Evolutionary conservation across 352 stramenopile genomes (phyloP), one percentile per base, ranked within the genome.

Genomic region (Phytophthora pini): DNA sequence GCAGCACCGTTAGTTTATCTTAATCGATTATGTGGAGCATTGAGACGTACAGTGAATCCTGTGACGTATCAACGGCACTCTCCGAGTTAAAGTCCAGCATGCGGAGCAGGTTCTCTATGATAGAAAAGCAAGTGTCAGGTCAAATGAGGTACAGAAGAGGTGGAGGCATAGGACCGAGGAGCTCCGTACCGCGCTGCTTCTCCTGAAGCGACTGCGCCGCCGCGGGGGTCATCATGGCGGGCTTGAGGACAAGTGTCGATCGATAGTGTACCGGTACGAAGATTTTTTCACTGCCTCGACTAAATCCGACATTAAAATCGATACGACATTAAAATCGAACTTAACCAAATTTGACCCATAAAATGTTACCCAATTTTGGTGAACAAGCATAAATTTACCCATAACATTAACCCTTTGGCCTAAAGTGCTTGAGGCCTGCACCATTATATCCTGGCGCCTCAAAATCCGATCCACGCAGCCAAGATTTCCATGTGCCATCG

Each of bases 41-140:
- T 13, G 22, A 2, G 9, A 66, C 79, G 72, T 61, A 57, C 70
- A 58, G 36, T 15, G 72, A 77, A 58, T 88, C 74, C 29, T 76
- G 64, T 24, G 55, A 56, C 1, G 71, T 59, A 54, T 86, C 60
- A 10, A 62, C 60, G 20, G 70, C 69, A 40, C 54, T 80, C 57
- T 95, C 85, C 24, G 81, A 83, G 61, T 94, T 94, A 74, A 95
- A 94, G 64, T 94, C 85, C 48, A 95, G 72, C 85, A 95, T 94
- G 50, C 82, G 78, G 54, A 95, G 69, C 52, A 95, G 63, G 45
- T 90, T 93, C 41, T 89, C 87, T 95, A 63, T 2, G 7, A 8
- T 22, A 1, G 27, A 4, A 32, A 9, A 59, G 20, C 15, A 24
- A 15, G 20, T 44, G 17, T 47, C 47, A 57, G 59, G 5, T 2